Base-by-base conservation (phyloP, 306 rosid species). In the Sechiopsis laciniata region DNA sequence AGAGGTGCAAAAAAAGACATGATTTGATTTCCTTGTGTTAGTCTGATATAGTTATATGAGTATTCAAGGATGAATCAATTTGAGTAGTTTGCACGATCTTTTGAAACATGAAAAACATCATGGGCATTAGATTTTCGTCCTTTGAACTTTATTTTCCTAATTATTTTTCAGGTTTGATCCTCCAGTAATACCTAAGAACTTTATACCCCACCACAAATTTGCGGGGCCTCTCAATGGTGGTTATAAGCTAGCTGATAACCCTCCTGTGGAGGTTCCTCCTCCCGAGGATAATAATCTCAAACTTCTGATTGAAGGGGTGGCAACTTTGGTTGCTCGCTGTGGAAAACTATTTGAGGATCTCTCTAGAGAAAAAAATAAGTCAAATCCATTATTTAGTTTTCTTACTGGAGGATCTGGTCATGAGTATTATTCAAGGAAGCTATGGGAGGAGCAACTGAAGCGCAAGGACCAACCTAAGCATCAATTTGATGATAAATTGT, bases 281-380 rank as follows among this genome's bases (percentile, higher is more conserved):
- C 99, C 99, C 0, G 92, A 85, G 75, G 96, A 91, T 76, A 81
- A 63, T 78, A 91, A 88, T 83, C 82, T 91, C 79, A 94, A 91
- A 82, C 68, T 89, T 76, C 78, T 94, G 80, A 91, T 91, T 74
- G 99, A 94, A 16, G 99, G 99, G 80, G 92, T 91, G 71, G 95
- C 99, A 52, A 82, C 87, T 83, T 83, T 91, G 79, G 99, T 94
- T 58, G 97, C 97, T 79, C 88, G 95, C 76, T 89, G 99, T 74
- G 99, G 99, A 52, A 94, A 89, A 81, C 40, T 91, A 79, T 94
- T 86, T 76, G 99, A 91, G 96, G 97, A 94, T 83, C 84, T 94
- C 74, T 94, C 96, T 61, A 89, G 87, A 82, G 99, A 91, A 79
- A 94, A 91, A 76, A 88, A 94, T 77, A 82, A 78, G 77, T 83